phyloP scores from a whole-genome alignment of 139 green algal species.

The Asterochloris sp. region DNA sequence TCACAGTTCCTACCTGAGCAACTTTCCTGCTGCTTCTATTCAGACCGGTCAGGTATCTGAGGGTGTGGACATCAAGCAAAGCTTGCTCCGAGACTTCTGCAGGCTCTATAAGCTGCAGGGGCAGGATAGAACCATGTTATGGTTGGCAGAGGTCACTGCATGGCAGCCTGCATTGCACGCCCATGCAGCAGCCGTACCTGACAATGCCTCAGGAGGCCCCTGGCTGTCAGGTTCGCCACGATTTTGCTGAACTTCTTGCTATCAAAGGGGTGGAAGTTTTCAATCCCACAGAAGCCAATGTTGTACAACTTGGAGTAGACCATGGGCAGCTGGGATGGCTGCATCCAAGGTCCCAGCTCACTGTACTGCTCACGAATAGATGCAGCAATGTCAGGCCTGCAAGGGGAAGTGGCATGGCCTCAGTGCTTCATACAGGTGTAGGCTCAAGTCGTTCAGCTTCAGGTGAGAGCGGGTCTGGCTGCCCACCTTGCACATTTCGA shows the following conservation, averaged over 20 bases:
- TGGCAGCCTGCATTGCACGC: not conserved
- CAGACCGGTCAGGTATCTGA: conserved; percentile 18
- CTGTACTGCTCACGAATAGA: not conserved
- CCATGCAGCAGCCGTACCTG: not conserved
- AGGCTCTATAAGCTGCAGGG: conserved; percentile 25
- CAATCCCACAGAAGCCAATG: conserved; percentile 70
- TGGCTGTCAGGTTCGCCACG: conserved; percentile 20
- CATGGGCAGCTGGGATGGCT: conserved; percentile 32
- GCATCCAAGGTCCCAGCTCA: not conserved
- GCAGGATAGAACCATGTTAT: not conserved
- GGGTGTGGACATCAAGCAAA: conserved; percentile 37
- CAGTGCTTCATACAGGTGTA: too few species aligned
- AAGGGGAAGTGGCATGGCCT: not conserved
- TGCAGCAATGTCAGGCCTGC: not conserved
- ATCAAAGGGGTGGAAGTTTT: conserved; percentile 82
- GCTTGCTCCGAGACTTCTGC: conserved; percentile 27
- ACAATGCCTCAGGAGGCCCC: conserved; percentile 9
- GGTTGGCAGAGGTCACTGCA: not conserved
- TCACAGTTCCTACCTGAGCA: not conserved
- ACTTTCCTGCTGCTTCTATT: conserved; percentile 1
- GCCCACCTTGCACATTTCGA: too few species aligned
- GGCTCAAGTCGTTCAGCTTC: too few species aligned
- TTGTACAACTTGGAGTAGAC: conserved; percentile 63
- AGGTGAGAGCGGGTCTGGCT: too few species aligned
- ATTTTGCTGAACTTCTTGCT: conserved; percentile 65